These are phyloP conservation scores for Aspergillus haitiensis DNA, from an alignment of 495 filamentous ascomycete genomes.

Conservation along the genomic window DNA sequence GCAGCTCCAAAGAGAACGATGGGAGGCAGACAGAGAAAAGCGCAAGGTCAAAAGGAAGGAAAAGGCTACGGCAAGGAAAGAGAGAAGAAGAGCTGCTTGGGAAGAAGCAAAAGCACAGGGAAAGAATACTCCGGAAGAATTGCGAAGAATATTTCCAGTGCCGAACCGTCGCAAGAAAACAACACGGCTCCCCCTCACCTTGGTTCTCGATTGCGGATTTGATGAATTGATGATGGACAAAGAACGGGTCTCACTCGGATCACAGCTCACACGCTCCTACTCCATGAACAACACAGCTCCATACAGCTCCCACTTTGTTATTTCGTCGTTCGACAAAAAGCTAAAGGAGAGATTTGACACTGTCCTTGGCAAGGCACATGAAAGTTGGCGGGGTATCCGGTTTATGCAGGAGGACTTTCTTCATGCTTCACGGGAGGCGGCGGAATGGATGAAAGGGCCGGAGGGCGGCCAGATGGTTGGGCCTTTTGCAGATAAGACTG, in stretches of 20 bases:
- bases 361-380: conserved; percentile 62
- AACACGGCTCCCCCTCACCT: conserved; percentile 64
- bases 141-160: conserved; percentile 40
- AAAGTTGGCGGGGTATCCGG: conserved; percentile 74
- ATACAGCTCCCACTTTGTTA: conserved; percentile 65
- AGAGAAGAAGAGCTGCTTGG: conserved; percentile 51
- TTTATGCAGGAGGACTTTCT: conserved; percentile 71
- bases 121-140: conserved; percentile 30
- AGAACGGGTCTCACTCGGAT: conserved; percentile 76
- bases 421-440: conserved; percentile 58
- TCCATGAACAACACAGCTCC: conserved; percentile 72
- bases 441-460: conserved; percentile 56
- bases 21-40: conserved; percentile 65
- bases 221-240: conserved; percentile 83
- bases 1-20: conserved; percentile 60
- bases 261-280: conserved; percentile 84
- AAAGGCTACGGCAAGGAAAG: conserved; percentile 64
- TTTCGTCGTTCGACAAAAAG: conserved; percentile 74
- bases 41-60: conserved; percentile 72
- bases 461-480: conserved; percentile 56
- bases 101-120: conserved; percentile 33
- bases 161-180: conserved; percentile 35
- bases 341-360: conserved; percentile 79
- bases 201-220: conserved; percentile 90
- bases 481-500: conserved; percentile 45